Evolutionary conservation across 495 filamentous ascomycete genomes (phyloP).

Genomic region (Achaetomiella virescens): DNA sequence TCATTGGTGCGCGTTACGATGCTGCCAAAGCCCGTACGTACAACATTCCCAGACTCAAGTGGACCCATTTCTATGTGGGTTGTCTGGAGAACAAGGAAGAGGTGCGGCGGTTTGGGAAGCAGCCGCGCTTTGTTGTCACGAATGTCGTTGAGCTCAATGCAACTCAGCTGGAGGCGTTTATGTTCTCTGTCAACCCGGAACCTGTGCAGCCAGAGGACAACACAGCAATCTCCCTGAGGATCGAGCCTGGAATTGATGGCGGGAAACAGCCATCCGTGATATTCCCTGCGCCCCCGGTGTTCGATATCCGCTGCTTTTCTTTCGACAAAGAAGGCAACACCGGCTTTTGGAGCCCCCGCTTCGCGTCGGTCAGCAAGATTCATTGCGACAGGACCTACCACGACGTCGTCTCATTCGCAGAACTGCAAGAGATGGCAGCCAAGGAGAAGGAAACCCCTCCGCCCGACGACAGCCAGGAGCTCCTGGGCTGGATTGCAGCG

Average conservation of each 20-base stretch:
- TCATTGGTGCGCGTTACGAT: constrained; percentile 66
- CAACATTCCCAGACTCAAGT: constrained; percentile 46
- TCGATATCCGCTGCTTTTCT: constrained; percentile 44
- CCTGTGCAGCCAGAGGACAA: constrained; percentile 27
- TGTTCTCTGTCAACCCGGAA: constrained; percentile 30
- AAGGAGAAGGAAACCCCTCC: constrained; percentile 29
- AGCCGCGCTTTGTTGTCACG: constrained; percentile 59
- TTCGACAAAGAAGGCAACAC: constrained; percentile 41
- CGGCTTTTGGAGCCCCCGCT: constrained; percentile 42
- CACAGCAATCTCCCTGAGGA: constrained; percentile 24
- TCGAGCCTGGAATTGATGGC: constrained; percentile 30
- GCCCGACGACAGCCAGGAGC: constrained; percentile 43
- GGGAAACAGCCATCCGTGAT: constrained; percentile 30
- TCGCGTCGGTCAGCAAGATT: constrained; percentile 41
- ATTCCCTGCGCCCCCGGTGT: constrained; percentile 38
- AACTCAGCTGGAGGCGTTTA: constrained; percentile 29
- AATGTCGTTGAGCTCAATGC: constrained; percentile 42
- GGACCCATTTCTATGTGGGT: constrained; percentile 75
- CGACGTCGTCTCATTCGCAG: constrained; percentile 37
- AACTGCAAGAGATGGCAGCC: constrained; percentile 39
- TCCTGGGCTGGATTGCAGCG: constrained; percentile 48
- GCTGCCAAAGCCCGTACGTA: constrained; percentile 48
- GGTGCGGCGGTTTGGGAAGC: constrained; percentile 45
- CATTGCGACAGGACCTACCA: constrained; percentile 41
- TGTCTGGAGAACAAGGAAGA: constrained; percentile 68